Evolutionary conservation across 257 asterid genomes (phyloP).

Genomic region (Solanum ossicruentum): DNA sequence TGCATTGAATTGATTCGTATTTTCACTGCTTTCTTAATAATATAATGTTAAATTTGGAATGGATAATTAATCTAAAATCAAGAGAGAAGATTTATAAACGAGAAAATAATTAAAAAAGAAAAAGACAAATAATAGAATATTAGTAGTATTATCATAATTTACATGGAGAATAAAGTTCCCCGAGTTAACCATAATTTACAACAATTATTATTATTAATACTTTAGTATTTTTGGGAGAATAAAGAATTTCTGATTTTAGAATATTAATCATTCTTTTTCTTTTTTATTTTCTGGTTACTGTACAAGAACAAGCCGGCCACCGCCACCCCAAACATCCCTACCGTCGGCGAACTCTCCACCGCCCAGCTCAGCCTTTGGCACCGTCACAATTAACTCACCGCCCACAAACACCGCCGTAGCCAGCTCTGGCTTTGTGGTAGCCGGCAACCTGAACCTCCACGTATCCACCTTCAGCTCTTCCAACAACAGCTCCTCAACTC

Average conservation of each 20-base stretch:
- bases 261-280: neutral
- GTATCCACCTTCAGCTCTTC: constrained; percentile 42
- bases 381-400: constrained; percentile 40
- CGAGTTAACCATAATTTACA: neutral
- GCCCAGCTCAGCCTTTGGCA: constrained; percentile 30
- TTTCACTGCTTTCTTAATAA: neutral
- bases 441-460: constrained; percentile 58
- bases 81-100: neutral
- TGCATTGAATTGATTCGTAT: neutral
- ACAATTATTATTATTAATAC: neutral
- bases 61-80: neutral
- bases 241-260: neutral
- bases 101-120: neutral
- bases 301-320: constrained; percentile 26
- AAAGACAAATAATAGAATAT: neutral
- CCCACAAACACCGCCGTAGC: constrained; percentile 29
- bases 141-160: neutral
- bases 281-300: constrained; percentile 9
- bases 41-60: neutral
- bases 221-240: neutral
- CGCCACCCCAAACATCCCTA: constrained; percentile 19
- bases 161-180: neutral
- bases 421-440: constrained; percentile 30
- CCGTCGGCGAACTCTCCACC: constrained; percentile 9
- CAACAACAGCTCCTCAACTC: constrained; percentile 15